Base-by-base conservation (phyloP, 257 asterid species). In the Solanum boliviense region DNA sequence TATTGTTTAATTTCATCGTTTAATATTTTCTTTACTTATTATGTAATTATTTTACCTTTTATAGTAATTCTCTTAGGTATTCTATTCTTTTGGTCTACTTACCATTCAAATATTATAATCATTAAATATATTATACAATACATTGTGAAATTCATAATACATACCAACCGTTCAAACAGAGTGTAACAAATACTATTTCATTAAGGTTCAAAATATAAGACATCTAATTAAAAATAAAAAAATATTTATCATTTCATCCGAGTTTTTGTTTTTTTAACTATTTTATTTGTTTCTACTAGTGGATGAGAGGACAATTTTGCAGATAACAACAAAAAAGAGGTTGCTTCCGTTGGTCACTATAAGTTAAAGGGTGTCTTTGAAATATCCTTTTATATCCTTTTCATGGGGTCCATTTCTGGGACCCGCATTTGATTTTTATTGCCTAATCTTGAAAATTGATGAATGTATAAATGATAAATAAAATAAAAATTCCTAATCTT, bases 1-100 rank as follows among this genome's bases (percentile, higher is more conserved):
- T 48, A 48, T 48, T 0, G 1, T 48, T 16, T 5, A 0, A 0
- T 48, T 48, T 0, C 21, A 5, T 48, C 9, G 16, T 48, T 12
- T 46, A 46, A 46, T 46, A 52, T 2, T 52, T 52, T 16, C 9
- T 52, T 15, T 52, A 16, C 8, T 16, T 52, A 52, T 15, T 44
- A 44, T 44, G 11, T 41, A 4, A 4, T 44, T 11, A 44, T 46
- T 46, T 46, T 46, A 46, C 56, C 0, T 46, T 46, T 13, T 46
- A 46, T 46, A 13, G 18, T 13, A 46, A 13, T 44, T 44, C 52
- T 44, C 52, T 44, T 0, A 44, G 0, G 5, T 44, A 44, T 44
- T 44, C 0, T 12, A 0, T 44, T 12, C 5, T 44, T 44, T 44
- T 44, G 52, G 0, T 44, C 5, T 1, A 44, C 16, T 44, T 44